These are phyloP conservation scores for Lathyrus aphaca DNA, from an alignment of 306 rosid species.

Conservation along the genomic window DNA sequence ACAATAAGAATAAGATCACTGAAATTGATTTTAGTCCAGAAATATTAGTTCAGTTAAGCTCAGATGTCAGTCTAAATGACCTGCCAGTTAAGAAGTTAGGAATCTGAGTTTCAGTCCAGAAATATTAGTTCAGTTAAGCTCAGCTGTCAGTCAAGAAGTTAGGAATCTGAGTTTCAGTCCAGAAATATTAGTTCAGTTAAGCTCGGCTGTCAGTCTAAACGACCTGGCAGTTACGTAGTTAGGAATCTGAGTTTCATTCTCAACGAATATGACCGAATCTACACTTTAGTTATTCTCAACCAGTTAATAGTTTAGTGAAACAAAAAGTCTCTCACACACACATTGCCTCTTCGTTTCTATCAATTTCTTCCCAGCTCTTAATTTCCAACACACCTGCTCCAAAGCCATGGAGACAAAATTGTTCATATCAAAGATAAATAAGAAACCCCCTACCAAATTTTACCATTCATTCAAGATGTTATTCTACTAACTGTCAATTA, in stretches of 20 bases:
- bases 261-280: neutral
- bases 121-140: slow-evolving; percentile 10
- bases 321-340: neutral
- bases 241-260: neutral
- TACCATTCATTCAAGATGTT: slow-evolving; percentile 35
- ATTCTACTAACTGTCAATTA: slow-evolving; percentile 17
- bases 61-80: slow-evolving; percentile 5
- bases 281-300: neutral
- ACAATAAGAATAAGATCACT: slow-evolving; percentile 22
- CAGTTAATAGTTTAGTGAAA: neutral
- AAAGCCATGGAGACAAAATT: slow-evolving; percentile 27
- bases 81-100: slow-evolving; percentile 9
- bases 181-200: slow-evolving; percentile 14
- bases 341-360: slow-evolving; percentile 4
- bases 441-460: slow-evolving; percentile 24
- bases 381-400: slow-evolving; percentile 13
- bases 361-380: neutral
- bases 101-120: neutral
- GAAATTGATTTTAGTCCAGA: neutral
- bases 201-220: neutral
- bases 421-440: slow-evolving; percentile 24
- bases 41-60: slow-evolving; percentile 10
- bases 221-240: neutral
- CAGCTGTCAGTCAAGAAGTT: neutral
- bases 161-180: neutral